Conservation (phyloP, 805 yeast genomes). For the Saccharomycopsis sp. region DNA sequence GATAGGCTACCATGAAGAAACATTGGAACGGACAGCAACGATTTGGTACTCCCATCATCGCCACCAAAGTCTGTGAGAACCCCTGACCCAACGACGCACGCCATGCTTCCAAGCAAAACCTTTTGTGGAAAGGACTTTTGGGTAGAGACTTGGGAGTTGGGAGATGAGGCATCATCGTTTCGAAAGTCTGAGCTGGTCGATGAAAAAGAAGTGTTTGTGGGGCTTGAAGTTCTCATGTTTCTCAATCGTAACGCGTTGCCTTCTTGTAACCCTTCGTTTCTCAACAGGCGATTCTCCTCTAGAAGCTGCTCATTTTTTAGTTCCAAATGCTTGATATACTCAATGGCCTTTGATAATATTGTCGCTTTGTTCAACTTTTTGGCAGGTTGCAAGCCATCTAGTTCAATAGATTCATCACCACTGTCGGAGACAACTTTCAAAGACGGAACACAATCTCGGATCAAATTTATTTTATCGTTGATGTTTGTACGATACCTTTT, state of each 20-base stretch:
- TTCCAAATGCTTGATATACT: constrained; percentile 68
- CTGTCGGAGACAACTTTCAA: constrained; percentile 47
- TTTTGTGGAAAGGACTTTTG: constrained; percentile 38
- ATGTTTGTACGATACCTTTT: constrained; percentile 65
- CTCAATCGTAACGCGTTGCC: not conserved
- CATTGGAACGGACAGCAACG: constrained; percentile 41
- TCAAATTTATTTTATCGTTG: constrained; percentile 53
- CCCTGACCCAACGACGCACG: constrained; percentile 55
- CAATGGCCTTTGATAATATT: constrained; percentile 65
- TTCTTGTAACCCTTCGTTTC: not conserved
- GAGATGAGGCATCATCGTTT: no score
- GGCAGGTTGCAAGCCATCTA: constrained; percentile 74
- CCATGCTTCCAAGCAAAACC: constrained; percentile 53
- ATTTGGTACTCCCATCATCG: constrained; percentile 32
- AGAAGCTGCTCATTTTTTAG: constrained; percentile 43
- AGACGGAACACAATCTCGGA: constrained; percentile 61
- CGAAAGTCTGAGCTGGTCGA: no score
- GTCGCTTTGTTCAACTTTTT: constrained; percentile 70
- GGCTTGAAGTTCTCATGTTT: no score
- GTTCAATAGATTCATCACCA: constrained; percentile 39
- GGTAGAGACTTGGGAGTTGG: no score
- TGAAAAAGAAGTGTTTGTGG: no score
- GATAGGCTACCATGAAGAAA: constrained; percentile 27
- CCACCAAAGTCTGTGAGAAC: constrained; percentile 42
- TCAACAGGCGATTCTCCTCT: constrained; percentile 30